Percentiles rank a stretch among this genome's conserved stretches.
These are phyloP conservation scores for Corynascus novoguineensis DNA, from an alignment of 495 filamentous ascomycete species.

Conservation along the genomic window DNA sequence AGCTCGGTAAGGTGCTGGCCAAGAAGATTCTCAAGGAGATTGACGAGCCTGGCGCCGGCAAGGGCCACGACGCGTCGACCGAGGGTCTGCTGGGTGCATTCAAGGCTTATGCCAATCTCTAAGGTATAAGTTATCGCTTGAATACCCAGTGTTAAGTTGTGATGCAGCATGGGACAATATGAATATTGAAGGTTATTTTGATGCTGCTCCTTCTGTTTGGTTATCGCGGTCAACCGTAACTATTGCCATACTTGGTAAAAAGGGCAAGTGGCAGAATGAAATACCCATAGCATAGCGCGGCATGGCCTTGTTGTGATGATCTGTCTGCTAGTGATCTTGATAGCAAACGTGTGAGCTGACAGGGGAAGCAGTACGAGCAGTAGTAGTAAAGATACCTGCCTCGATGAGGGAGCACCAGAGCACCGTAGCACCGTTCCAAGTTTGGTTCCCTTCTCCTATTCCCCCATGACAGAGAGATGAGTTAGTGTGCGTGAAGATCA, in stretches of 20 bases:
- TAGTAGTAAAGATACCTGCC: neutral
- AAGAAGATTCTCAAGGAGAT: slow-evolving; percentile 81
- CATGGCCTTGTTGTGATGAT: too few relatives aligned
- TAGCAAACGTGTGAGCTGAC: neutral
- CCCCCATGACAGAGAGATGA: neutral
- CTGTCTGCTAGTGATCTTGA: too few relatives aligned
- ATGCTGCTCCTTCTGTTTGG: too few relatives aligned
- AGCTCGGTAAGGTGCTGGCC: slow-evolving; percentile 91
- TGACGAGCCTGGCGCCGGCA: slow-evolving; percentile 64
- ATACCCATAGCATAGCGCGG: too few relatives aligned
- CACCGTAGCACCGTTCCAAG: neutral
- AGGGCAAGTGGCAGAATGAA: too few relatives aligned
- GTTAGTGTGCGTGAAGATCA: neutral
- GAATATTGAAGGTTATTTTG: too few relatives aligned
- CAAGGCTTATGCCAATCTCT: slow-evolving; percentile 40
- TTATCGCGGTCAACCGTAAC: too few relatives aligned
- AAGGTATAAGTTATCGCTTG: neutral
- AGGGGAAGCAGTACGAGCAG: neutral
- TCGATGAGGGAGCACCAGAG: neutral
- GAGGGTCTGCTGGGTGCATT: slow-evolving; percentile 84
- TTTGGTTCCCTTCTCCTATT: neutral
- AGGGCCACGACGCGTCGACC: slow-evolving; percentile 77
- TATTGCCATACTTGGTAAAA: too few relatives aligned
- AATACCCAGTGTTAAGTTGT: too few relatives aligned
- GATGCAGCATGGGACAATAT: too few relatives aligned